phyloP scores from a whole-genome alignment of 306 rosid genomes.

The Cicer yamashitae region DNA sequence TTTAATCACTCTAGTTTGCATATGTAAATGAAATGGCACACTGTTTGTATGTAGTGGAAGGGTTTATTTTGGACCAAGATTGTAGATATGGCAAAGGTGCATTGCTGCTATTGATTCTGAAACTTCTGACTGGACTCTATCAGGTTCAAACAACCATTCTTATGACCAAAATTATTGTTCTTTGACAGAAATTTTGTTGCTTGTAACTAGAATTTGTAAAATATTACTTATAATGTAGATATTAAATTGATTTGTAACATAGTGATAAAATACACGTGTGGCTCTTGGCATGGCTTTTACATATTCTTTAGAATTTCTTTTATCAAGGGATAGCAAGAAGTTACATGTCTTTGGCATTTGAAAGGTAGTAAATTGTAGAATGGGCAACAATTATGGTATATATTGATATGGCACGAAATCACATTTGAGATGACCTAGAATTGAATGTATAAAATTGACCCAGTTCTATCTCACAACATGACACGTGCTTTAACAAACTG shows the following conservation, averaged over 20 bases:
- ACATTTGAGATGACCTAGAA: not conserved
- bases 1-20: conserved; percentile 59
- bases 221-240: conserved; percentile 23
- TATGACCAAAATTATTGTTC: conserved; percentile 45
- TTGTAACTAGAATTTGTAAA: conserved; percentile 45
- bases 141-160: conserved; percentile 49
- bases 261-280: conserved; percentile 24
- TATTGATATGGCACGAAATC: not conserved
- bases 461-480: not conserved
- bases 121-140: conserved; percentile 40
- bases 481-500: not conserved
- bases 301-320: conserved; percentile 31
- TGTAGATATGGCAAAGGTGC: conserved; percentile 44
- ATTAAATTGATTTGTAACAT: conserved; percentile 34
- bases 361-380: not conserved
- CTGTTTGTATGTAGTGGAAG: conserved; percentile 49
- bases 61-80: conserved; percentile 35
- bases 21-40: conserved; percentile 39
- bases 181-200: conserved; percentile 37
- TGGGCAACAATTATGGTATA: not conserved
- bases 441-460: conserved; percentile 3
- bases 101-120: conserved; percentile 40
- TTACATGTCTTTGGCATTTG: conserved; percentile 7
- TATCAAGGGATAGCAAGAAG: not conserved
- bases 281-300: not conserved